phyloP scores from a whole-genome alignment of 2,329 filamentous ascomycete species.

The Chrysoporthe deuterocubensis region DNA sequence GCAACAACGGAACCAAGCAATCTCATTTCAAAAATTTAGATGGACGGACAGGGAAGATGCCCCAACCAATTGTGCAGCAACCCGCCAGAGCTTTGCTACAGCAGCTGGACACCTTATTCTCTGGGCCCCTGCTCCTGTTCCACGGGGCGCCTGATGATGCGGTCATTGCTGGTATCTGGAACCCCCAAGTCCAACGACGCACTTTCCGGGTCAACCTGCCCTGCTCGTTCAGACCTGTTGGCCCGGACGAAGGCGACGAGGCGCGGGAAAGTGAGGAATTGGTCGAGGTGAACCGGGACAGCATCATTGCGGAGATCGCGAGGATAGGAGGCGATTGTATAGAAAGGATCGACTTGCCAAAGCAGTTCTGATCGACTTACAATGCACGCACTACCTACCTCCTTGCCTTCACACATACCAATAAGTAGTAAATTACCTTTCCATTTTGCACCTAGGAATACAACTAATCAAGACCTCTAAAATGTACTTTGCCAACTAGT shows the following conservation, averaged over 20 bases:
- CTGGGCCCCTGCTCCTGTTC: conserved; percentile 78
- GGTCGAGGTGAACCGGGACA: conserved; percentile 68
- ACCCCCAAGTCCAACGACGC: conserved; percentile 57
- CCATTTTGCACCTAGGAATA: not conserved
- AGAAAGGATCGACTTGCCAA: conserved; percentile 61
- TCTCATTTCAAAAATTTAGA: conserved; percentile 82
- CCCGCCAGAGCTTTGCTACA: conserved; percentile 65
- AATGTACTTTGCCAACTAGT: not conserved
- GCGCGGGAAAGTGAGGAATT: conserved; percentile 48
- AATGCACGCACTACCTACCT: not conserved
- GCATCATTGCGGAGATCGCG: conserved; percentile 74
- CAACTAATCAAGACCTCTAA: not conserved
- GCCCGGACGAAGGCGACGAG: conserved; percentile 32
- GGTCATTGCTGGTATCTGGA: conserved; percentile 63
- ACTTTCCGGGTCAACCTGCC: conserved; percentile 73
- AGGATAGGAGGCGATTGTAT: conserved; percentile 71
- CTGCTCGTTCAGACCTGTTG: conserved; percentile 65
- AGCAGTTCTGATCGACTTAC: conserved; percentile 1
- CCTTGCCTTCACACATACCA: not conserved
- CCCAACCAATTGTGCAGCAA: conserved; percentile 58
- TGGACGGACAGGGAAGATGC: conserved; percentile 52
- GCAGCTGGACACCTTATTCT: conserved; percentile 71
- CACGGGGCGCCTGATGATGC: conserved; percentile 62
- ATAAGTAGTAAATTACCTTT: not conserved
- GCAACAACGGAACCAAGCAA: conserved; percentile 39